phyloP scores from a whole-genome alignment of 768 basidiomycete genomes.

The Exsudoporus frostii region DNA sequence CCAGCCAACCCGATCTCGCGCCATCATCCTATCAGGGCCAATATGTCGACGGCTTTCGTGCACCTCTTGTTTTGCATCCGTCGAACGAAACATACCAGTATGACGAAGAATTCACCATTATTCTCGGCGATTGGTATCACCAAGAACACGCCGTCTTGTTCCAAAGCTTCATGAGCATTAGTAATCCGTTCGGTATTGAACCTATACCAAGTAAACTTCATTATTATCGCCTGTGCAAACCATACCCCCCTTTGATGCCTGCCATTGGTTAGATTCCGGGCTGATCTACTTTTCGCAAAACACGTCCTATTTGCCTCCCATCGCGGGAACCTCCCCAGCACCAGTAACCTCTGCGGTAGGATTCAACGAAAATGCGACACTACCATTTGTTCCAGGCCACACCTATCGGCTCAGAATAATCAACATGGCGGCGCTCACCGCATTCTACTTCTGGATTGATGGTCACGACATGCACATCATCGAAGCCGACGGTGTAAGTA shows the following conservation, averaged over 20 bases:
- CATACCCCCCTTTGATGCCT: background rate
- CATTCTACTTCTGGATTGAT: slow-evolving; percentile 87
- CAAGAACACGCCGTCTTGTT: slow-evolving; percentile 61
- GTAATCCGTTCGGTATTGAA: slow-evolving; percentile 82
- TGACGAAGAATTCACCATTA: slow-evolving; percentile 86
- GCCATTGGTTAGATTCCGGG: slow-evolving; percentile 53
- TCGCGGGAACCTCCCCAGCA: slow-evolving; percentile 42
- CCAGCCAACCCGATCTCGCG: background rate
- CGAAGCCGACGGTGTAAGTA: slow-evolving; percentile 76
- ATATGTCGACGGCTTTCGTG: slow-evolving; percentile 91
- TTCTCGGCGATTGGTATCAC: slow-evolving; percentile 94
- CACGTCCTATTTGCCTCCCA: slow-evolving; percentile 63
- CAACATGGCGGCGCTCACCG: slow-evolving; percentile 73
- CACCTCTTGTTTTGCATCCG: slow-evolving; percentile 78
- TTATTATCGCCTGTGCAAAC: background rate
- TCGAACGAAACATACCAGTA: slow-evolving; percentile 64
- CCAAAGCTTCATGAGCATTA: slow-evolving; percentile 61
- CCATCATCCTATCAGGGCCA: slow-evolving; percentile 52
- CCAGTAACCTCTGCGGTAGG: slow-evolving; percentile 60
- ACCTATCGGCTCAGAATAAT: slow-evolving; percentile 88
- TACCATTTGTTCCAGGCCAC: slow-evolving; percentile 80
- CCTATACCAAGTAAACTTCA: slow-evolving; percentile 70
- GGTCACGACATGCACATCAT: slow-evolving; percentile 84
- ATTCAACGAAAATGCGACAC: slow-evolving; percentile 83
- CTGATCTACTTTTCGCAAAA: slow-evolving; percentile 84